Conservation (phyloP, 257 asterid species). For the Solanum paucissectum region DNA sequence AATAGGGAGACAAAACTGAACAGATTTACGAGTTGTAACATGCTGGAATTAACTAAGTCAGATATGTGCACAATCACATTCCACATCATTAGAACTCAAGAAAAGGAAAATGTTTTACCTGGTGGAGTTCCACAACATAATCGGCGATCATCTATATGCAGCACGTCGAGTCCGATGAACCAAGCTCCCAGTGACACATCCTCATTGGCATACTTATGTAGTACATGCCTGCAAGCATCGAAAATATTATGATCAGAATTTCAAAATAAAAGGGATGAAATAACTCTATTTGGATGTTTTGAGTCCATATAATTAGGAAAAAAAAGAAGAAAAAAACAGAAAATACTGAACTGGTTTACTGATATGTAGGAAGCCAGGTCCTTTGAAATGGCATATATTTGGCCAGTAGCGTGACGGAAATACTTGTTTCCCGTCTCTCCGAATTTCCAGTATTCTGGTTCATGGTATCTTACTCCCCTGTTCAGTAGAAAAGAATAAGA, state of each 20-base stretch:
- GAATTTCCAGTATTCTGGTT: conserved; percentile 88
- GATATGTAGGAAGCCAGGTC: conserved; percentile 75
- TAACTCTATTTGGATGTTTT: neutral
- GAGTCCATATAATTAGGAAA: neutral
- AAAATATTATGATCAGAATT: neutral
- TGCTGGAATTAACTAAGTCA: neutral
- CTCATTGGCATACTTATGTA: conserved; percentile 93
- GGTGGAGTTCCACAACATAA: conserved; percentile 93
- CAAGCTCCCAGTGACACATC: conserved; percentile 90
- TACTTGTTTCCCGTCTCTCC: conserved; percentile 90
- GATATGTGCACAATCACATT: neutral
- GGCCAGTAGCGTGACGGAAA: conserved; percentile 95
- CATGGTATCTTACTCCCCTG: conserved; percentile 95
- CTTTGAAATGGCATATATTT: conserved; percentile 76
- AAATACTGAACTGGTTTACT: conserved; percentile 51
- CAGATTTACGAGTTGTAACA: neutral
- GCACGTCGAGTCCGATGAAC: conserved; percentile 89
- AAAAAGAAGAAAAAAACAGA: neutral
- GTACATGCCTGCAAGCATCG: conserved; percentile 47
- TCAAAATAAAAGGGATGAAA: neutral
- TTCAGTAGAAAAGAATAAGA: neutral
- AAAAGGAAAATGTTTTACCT: conserved; percentile 25
- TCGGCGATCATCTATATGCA: conserved; percentile 75
- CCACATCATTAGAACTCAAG: neutral
- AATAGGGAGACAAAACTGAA: neutral